A percentile compares a stretch with the other conserved stretches of the same genome.
Conservation (phyloP, 495 filamentous ascomycete genomes). For the Talaromyces ruber region DNA sequence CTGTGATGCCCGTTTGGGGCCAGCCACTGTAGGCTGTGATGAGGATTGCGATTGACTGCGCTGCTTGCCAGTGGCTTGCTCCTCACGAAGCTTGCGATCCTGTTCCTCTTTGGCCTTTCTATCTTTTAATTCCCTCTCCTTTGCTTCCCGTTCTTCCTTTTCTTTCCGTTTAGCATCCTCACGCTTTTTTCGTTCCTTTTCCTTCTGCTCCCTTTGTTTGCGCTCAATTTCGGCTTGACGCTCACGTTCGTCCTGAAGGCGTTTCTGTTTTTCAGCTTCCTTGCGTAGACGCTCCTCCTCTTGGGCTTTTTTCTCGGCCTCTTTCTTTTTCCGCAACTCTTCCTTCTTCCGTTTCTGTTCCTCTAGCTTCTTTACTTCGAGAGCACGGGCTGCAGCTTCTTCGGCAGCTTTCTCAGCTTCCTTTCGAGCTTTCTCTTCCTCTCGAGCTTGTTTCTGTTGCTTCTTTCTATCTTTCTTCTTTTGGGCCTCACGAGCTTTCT, state of each 20-base stretch:
- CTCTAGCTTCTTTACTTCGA: constrained; percentile 72
- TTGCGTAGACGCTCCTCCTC: constrained; percentile 78
- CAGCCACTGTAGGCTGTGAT: constrained; percentile 15
- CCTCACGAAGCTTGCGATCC: constrained; percentile 57
- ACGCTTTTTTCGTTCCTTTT: constrained; percentile 59
- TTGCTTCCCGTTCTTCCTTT: constrained; percentile 68
- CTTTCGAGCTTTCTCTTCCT: constrained; percentile 77
- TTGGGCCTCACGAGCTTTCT: constrained; percentile 87
- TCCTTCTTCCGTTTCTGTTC: constrained; percentile 73
- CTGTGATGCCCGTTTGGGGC: constrained; percentile 34
- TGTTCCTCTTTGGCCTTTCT: constrained; percentile 59
- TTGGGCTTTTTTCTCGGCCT: constrained; percentile 83
- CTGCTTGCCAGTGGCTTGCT: constrained; percentile 43
- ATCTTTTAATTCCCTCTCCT: constrained; percentile 47
- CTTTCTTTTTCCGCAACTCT: constrained; percentile 84
- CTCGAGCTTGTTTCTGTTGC: constrained; percentile 74
- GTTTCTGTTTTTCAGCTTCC: constrained; percentile 70
- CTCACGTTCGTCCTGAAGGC: constrained; percentile 75
- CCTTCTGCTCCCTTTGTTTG: constrained; percentile 64
- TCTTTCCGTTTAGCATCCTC: constrained; percentile 55
- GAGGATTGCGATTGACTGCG: constrained; percentile 29
- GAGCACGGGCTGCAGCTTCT: constrained; percentile 65
- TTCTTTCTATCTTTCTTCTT: constrained; percentile 87
- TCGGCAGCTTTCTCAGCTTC: constrained; percentile 91
- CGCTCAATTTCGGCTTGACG: constrained; percentile 67